Evolutionary conservation across 2,329 filamentous ascomycete species (phyloP).

Genomic region (Alternaria sp.): DNA sequence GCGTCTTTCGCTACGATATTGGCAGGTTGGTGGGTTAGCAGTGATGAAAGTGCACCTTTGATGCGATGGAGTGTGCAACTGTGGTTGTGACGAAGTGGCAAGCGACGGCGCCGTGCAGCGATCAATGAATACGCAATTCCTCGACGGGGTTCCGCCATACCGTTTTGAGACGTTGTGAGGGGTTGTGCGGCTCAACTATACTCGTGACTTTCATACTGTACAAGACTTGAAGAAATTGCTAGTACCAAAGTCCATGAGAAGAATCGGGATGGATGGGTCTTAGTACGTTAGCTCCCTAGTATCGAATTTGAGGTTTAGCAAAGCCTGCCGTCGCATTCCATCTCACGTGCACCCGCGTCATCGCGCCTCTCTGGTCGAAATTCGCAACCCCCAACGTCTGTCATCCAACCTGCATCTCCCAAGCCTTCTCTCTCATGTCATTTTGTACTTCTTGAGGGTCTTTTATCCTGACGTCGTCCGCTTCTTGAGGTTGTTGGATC

Average conservation of each 20-base stretch:
- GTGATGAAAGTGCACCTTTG: conserved; percentile 35
- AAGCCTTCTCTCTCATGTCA: background rate
- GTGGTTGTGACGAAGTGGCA: conserved; percentile 33
- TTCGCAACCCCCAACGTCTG: background rate
- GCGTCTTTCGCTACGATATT: conserved; percentile 31
- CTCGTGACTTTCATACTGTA: conserved; percentile 20
- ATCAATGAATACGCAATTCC: conserved; percentile 37
- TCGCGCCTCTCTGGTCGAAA: background rate
- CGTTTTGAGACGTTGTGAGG: conserved; percentile 23
- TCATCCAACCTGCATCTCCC: background rate
- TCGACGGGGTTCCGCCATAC: conserved; percentile 33
- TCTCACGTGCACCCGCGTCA: conserved; percentile 5
- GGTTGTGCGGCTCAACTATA: conserved; percentile 19
- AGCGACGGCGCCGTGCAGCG: conserved; percentile 33
- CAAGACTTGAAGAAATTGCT: background rate
- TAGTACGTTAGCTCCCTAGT: background rate
- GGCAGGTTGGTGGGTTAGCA: conserved; percentile 37
- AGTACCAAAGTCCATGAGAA: background rate
- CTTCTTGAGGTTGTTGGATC: background rate
- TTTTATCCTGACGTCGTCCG: background rate
- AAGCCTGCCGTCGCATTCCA: background rate
- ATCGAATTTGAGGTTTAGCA: background rate
- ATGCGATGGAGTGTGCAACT: conserved; percentile 29
- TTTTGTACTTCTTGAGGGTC: background rate
- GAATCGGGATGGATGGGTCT: background rate